Evolutionary conservation across 768 basidiomycete species (phyloP).

Genomic region (Trametes villosa): DNA sequence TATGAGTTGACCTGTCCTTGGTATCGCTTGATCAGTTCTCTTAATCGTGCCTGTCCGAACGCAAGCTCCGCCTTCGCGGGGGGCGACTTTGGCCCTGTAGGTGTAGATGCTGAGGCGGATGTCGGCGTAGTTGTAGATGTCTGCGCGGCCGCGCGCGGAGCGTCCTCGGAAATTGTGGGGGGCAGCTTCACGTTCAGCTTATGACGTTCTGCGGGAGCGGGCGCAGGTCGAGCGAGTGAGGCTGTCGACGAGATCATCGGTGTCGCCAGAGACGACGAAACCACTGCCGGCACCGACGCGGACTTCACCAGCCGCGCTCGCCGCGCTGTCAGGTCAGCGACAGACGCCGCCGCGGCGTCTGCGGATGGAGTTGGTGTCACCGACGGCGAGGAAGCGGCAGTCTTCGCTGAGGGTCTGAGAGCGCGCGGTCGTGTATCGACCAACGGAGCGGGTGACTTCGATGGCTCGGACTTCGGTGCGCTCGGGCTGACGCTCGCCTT

Average conservation of each 20-base stretch:
- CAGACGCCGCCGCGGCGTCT: conserved; percentile 2
- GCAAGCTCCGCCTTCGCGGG: conserved; percentile 51
- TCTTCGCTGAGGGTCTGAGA: conserved; percentile 15
- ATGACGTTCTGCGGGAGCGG: conserved; percentile 26
- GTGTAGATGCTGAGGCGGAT: background rate
- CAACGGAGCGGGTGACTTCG: background rate
- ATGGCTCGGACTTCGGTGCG: conserved; percentile 12
- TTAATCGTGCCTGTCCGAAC: conserved; percentile 76
- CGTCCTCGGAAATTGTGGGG: conserved; percentile 35
- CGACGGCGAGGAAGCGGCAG: conserved; percentile 24
- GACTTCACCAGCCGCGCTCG: conserved; percentile 54
- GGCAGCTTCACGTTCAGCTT: conserved; percentile 39
- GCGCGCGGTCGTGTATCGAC: conserved; percentile 9
- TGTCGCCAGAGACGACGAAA: conserved; percentile 74
- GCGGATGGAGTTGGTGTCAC: conserved; percentile 4
- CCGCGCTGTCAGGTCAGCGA: conserved; percentile 25
- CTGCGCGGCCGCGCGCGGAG: background rate
- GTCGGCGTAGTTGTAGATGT: background rate
- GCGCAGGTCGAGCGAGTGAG: conserved; percentile 62
- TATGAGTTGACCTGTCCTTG: conserved; percentile 46
- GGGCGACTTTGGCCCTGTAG: conserved; percentile 14
- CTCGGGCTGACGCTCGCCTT: background rate
- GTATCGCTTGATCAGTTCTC: conserved; percentile 84
- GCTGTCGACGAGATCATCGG: conserved; percentile 79
- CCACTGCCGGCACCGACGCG: conserved; percentile 65